Evolutionary conservation across 345 rosid genomes (phyloP).

Genomic region (Citrus medica): DNA sequence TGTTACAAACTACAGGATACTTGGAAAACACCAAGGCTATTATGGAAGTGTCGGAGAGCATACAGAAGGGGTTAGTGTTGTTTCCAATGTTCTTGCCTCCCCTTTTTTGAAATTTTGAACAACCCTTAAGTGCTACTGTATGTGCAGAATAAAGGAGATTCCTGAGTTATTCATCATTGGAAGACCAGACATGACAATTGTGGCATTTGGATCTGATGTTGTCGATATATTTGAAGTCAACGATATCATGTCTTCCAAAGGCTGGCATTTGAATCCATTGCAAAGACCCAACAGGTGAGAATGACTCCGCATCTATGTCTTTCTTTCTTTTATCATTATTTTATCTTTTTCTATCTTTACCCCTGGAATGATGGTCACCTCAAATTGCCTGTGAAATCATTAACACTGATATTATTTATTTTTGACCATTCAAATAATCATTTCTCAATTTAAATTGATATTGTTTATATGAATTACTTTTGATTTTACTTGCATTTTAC

Average conservation of each 20-base stretch:
- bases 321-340: not conserved
- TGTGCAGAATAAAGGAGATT: slow-evolving; percentile 64
- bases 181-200: slow-evolving; percentile 86
- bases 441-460: not conserved
- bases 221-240: slow-evolving; percentile 90
- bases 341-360: not conserved
- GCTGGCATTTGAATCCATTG: slow-evolving; percentile 95
- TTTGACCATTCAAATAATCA: not conserved
- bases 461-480: not conserved
- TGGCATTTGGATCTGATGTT: slow-evolving; percentile 72
- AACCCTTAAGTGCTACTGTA: not conserved
- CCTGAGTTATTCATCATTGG: slow-evolving; percentile 72
- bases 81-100: not conserved
- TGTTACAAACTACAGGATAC: slow-evolving; percentile 49
- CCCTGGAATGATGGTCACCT: not conserved
- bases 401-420: not conserved
- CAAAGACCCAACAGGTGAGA: slow-evolving; percentile 90
- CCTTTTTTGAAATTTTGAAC: not conserved
- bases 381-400: not conserved
- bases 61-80: slow-evolving; percentile 58
- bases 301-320: not conserved
- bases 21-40: slow-evolving; percentile 64
- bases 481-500: not conserved
- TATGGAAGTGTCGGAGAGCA: slow-evolving; percentile 76
- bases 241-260: slow-evolving; percentile 78